Evolutionary conservation across 345 rosid species (phyloP).

Genomic region (Hevea brasiliensis): DNA sequence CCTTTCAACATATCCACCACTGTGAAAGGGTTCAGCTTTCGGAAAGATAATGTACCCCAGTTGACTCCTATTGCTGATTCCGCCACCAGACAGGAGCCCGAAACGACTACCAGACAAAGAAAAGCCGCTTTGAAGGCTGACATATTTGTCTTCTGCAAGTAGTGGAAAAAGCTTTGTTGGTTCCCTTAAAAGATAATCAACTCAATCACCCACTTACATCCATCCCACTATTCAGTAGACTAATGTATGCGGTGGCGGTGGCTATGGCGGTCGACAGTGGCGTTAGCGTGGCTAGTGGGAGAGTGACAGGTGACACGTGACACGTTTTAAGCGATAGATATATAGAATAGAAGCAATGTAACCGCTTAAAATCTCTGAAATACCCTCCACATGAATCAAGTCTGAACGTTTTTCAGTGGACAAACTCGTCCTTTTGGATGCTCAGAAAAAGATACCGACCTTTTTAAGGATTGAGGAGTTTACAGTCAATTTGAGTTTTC

Average conservation of each 20-base stretch:
- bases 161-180: not conserved
- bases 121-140: constrained; percentile 16
- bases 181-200: not conserved
- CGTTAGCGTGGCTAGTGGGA: not conserved
- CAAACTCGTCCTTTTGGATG: no score
- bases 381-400: no score
- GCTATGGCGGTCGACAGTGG: not conserved
- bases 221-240: not conserved
- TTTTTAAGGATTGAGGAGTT: no score
- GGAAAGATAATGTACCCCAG: constrained; percentile 84
- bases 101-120: constrained; percentile 19
- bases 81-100: constrained; percentile 23
- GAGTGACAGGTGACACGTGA: not conserved
- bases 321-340: not conserved
- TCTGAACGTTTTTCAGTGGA: no score
- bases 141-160: not conserved
- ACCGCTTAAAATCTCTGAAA: no score
- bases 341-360: not conserved
- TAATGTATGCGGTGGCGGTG: not conserved
- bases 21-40: constrained; percentile 69
- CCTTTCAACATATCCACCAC: constrained; percentile 89
- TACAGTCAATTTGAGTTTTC: no score
- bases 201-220: not conserved
- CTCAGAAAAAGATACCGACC: no score
- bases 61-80: constrained; percentile 84